Conservation (phyloP, 805 yeast species). For the Cyberlindnera saturnus region DNA sequence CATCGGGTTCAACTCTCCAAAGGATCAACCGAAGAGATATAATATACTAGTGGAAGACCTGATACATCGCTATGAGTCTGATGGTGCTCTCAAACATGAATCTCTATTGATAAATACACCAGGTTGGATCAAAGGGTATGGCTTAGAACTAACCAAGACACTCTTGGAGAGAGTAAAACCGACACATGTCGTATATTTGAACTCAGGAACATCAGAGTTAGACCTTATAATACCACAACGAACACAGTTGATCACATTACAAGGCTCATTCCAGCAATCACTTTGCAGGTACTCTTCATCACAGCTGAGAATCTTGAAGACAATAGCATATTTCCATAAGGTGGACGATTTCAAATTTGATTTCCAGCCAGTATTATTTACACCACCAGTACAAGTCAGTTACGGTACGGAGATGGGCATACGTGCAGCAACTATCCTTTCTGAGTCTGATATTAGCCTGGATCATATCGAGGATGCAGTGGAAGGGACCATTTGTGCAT, state of each 20-base stretch:
- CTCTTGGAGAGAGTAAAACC: slow-evolving; percentile 40
- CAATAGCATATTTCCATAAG: slow-evolving; percentile 50
- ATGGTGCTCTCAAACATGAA: slow-evolving; percentile 20
- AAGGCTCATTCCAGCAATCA: slow-evolving; percentile 27
- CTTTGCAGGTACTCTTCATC: slow-evolving; percentile 37
- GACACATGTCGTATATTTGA: slow-evolving; percentile 50
- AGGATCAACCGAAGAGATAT: slow-evolving; percentile 57
- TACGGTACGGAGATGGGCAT: slow-evolving; percentile 32
- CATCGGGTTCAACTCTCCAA: slow-evolving; percentile 66
- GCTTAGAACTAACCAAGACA: slow-evolving; percentile 54
- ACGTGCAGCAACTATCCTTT: slow-evolving; percentile 29
- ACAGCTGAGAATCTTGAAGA: slow-evolving; percentile 46
- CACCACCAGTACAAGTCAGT: slow-evolving; percentile 36
- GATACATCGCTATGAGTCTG: slow-evolving; percentile 27
- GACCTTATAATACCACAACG: slow-evolving; percentile 22
- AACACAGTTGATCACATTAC: slow-evolving; percentile 28
- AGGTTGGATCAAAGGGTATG: slow-evolving; percentile 90
- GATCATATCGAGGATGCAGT: slow-evolving; percentile 29
- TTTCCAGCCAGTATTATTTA: slow-evolving; percentile 35
- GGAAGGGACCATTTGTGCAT: slow-evolving; percentile 31
- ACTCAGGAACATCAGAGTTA: slow-evolving; percentile 28
- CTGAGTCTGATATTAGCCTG: slow-evolving; percentile 27
- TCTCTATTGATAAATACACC: slow-evolving; percentile 69
- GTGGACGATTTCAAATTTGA: slow-evolving; percentile 24
- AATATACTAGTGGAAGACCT: slow-evolving; percentile 36